Percentiles rank a stretch among this genome's conserved stretches.
Evolutionary conservation across 2,329 filamentous ascomycete species (phyloP).

Genomic region (Sarocladiaceae sp.): DNA sequence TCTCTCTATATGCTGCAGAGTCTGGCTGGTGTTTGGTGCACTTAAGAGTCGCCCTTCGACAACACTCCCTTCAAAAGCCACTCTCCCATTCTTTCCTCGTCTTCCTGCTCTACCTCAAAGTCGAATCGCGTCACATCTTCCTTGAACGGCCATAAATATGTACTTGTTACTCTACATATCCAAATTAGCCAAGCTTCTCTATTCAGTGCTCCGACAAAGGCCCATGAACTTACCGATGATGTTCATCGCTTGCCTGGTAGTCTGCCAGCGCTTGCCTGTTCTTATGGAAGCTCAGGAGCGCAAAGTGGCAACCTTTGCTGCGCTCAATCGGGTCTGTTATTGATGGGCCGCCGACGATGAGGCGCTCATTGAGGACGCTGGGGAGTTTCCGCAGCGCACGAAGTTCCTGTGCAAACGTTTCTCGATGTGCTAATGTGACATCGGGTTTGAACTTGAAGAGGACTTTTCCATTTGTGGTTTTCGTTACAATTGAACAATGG

Average conservation of each 20-base stretch:
- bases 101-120: slow-evolving; percentile 38
- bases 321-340: slow-evolving; percentile 44
- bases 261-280: slow-evolving; percentile 36
- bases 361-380: slow-evolving; percentile 39
- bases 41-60: background rate
- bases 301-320: slow-evolving; percentile 47
- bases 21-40: too few species aligned
- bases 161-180: slow-evolving; percentile 38
- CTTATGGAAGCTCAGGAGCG: slow-evolving; percentile 45
- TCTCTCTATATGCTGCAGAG: too few species aligned
- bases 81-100: slow-evolving; percentile 2
- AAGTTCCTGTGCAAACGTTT: slow-evolving; percentile 38
- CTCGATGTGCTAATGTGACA: slow-evolving; percentile 33
- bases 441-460: slow-evolving; percentile 42
- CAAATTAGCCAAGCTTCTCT: background rate
- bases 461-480: slow-evolving; percentile 24
- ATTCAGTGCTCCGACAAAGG: background rate
- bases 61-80: slow-evolving; percentile 2
- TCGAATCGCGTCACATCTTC: slow-evolving; percentile 49
- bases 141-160: slow-evolving; percentile 44
- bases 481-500: too few species aligned
- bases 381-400: slow-evolving; percentile 41
- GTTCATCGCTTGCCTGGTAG: slow-evolving; percentile 47
- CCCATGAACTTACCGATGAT: slow-evolving; percentile 33
- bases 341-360: slow-evolving; percentile 46